Conservation (phyloP, 192 early-diverging fungal genomes). For the Podila horticola region DNA sequence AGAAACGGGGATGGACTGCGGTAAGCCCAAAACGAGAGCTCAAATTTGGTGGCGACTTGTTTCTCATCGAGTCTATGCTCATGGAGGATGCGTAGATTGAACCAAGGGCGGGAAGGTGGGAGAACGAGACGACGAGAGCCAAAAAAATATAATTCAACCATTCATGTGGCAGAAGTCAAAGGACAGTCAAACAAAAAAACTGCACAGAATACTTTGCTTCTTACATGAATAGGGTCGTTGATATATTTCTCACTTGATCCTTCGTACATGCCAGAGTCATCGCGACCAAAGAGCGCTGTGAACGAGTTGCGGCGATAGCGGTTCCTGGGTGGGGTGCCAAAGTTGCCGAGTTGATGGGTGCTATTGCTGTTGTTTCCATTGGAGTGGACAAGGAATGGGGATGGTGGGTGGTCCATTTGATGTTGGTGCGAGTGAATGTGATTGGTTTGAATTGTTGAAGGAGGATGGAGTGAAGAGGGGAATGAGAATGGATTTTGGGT, state of each 20-base stretch:
- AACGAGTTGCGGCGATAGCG: slow-evolving; percentile 37
- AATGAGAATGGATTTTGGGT: neutral
- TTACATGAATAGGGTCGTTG: slow-evolving; percentile 83
- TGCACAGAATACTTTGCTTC: neutral
- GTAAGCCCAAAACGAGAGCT: slow-evolving; percentile 13
- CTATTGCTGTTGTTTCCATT: neutral
- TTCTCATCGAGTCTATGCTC: neutral
- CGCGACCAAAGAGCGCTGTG: slow-evolving; percentile 37
- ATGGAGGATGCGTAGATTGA: neutral
- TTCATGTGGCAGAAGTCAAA: no score
- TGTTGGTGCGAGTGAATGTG: neutral
- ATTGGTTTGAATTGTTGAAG: neutral
- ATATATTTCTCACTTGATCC: slow-evolving; percentile 59
- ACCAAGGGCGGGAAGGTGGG: neutral
- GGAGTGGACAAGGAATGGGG: neutral
- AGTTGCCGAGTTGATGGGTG: neutral
- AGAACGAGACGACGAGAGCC: neutral
- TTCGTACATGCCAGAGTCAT: slow-evolving; percentile 41
- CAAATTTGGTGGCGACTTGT: slow-evolving; percentile 17
- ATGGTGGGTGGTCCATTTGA: neutral
- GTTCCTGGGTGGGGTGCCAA: slow-evolving; percentile 3
- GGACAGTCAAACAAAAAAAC: neutral
- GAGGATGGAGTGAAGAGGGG: neutral
- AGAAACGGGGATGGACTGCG: no score
- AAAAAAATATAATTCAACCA: neutral